Percentiles rank a stretch among this genome's conserved stretches.
These are phyloP conservation scores for Lyophyllum atratum DNA, from an alignment of 768 basidiomycete species.

Conservation along the genomic window DNA sequence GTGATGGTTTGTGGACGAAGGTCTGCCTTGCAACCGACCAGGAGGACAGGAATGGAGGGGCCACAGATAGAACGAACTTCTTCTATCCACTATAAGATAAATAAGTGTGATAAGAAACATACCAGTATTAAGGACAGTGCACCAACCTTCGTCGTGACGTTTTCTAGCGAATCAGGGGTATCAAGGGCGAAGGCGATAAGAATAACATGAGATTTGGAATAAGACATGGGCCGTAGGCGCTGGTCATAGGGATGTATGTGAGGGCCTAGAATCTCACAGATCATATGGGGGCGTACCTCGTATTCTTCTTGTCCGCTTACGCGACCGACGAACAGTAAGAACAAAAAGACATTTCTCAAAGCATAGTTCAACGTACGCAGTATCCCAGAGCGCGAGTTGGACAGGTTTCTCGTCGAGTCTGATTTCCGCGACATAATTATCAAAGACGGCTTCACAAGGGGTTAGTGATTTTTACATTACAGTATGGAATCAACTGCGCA, in stretches of 20 bases:
- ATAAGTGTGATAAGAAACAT: slow-evolving; percentile 20
- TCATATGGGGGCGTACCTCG: slow-evolving; percentile 56
- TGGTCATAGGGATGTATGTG: slow-evolving; percentile 29
- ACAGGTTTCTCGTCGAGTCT: slow-evolving; percentile 96
- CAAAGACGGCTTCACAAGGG: slow-evolving; percentile 77
- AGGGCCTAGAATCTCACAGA: slow-evolving; percentile 1
- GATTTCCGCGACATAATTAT: slow-evolving; percentile 99
- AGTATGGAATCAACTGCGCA: slow-evolving; percentile 32
- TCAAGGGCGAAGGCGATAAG: slow-evolving; percentile 97
- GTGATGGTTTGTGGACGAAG: slow-evolving; percentile 63
- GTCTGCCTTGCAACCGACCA: slow-evolving; percentile 97
- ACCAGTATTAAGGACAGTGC: neutral
- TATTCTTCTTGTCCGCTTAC: slow-evolving; percentile 99
- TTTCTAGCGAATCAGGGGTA: slow-evolving; percentile 95
- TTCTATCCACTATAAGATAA: slow-evolving; percentile 85
- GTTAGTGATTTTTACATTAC: slow-evolving; percentile 15
- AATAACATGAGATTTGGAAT: slow-evolving; percentile 98
- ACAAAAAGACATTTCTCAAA: slow-evolving; percentile 9
- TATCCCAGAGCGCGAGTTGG: slow-evolving; percentile 97
- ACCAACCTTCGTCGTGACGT: slow-evolving; percentile 85
- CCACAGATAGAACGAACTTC: slow-evolving; percentile 98
- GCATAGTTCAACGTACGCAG: slow-evolving; percentile 70
- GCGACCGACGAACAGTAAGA: slow-evolving; percentile 8
- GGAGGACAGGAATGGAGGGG: slow-evolving; percentile 85
- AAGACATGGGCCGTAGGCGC: slow-evolving; percentile 95